phyloP scores from a whole-genome alignment of 768 basidiomycete genomes.

The Collybiopsis confluens region DNA sequence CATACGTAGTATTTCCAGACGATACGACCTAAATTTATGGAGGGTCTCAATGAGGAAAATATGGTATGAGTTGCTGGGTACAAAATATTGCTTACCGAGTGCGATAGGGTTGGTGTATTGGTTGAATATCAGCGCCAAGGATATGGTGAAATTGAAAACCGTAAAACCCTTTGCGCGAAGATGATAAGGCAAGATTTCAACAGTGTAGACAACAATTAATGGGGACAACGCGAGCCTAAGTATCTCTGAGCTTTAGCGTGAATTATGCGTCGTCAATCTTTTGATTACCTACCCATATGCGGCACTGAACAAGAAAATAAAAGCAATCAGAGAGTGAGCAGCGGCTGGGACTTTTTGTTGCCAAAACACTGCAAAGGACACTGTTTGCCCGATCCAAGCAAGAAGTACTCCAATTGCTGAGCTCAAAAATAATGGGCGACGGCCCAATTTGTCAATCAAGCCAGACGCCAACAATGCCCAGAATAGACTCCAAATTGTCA shows the following conservation, averaged over 20 bases:
- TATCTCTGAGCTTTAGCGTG: not conserved
- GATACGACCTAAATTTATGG: not conserved
- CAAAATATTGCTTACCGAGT: constrained; percentile 30
- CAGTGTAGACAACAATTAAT: constrained; percentile 48
- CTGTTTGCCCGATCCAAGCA: constrained; percentile 43
- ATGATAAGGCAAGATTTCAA: constrained; percentile 62
- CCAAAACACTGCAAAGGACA: constrained; percentile 37
- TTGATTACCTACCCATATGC: constrained; percentile 35
- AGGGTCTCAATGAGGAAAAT: too few species aligned
- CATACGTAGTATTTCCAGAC: constrained; percentile 41
- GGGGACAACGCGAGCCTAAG: constrained; percentile 51
- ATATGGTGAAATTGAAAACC: constrained; percentile 46
- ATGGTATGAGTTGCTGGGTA: too few species aligned
- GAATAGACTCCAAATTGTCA: constrained; percentile 54
- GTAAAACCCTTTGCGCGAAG: constrained; percentile 62
- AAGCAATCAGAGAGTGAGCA: constrained; percentile 47
- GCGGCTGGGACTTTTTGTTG: constrained; percentile 25
- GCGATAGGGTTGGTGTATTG: constrained; percentile 61
- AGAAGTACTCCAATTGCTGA: constrained; percentile 38
- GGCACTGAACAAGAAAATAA: constrained; percentile 58
- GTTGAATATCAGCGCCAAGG: constrained; percentile 52
- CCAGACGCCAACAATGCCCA: constrained; percentile 49
- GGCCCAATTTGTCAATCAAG: constrained; percentile 46
- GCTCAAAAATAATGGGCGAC: constrained; percentile 46
- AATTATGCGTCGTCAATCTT: not conserved